Percentiles rank a stretch among this genome's conserved stretches.
Evolutionary conservation across 148 eudicot genomes (phyloP).

Genomic region (Diospyros lotus): DNA sequence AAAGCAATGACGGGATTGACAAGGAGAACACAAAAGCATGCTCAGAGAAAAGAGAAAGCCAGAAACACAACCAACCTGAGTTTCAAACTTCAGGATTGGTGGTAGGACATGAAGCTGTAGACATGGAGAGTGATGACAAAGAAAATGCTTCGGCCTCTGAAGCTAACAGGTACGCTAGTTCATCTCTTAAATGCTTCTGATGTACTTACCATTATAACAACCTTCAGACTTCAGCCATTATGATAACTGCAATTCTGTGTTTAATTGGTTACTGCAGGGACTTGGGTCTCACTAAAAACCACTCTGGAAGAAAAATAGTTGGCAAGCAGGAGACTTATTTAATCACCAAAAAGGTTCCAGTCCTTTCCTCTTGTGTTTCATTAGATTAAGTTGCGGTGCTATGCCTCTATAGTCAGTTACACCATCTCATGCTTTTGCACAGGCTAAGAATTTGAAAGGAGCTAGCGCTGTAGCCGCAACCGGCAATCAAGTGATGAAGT

Average conservation of each 20-base stretch:
- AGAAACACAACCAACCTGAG: conserved; percentile 11
- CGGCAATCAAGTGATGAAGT: conserved; percentile 41
- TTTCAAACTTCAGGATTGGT: conserved; percentile 16
- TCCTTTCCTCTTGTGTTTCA: too few species aligned
- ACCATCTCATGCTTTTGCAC: neutral
- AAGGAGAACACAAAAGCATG: neutral
- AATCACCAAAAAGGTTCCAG: conserved; percentile 37
- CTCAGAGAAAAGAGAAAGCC: conserved; percentile 9
- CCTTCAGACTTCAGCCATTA: neutral
- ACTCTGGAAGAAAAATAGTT: conserved; percentile 23
- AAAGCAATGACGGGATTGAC: conserved; percentile 15
- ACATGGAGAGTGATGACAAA: conserved; percentile 42
- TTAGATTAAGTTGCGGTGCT: neutral
- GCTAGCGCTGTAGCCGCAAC: conserved; percentile 20
- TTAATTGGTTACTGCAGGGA: conserved; percentile 27
- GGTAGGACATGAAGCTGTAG: conserved; percentile 12
- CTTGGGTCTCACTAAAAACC: conserved; percentile 18
- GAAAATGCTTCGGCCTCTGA: conserved; percentile 51
- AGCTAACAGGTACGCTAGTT: conserved; percentile 40
- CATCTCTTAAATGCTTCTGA: neutral
- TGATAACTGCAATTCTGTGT: neutral
- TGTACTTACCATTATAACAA: neutral
- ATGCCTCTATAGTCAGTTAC: neutral
- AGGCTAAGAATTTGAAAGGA: conserved; percentile 41
- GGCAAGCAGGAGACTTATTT: conserved; percentile 24